Percentiles rank a stretch among this genome's conserved stretches.
Evolutionary conservation across 2,329 filamentous ascomycete species (phyloP).

Genomic region (Epichloe scottii): DNA sequence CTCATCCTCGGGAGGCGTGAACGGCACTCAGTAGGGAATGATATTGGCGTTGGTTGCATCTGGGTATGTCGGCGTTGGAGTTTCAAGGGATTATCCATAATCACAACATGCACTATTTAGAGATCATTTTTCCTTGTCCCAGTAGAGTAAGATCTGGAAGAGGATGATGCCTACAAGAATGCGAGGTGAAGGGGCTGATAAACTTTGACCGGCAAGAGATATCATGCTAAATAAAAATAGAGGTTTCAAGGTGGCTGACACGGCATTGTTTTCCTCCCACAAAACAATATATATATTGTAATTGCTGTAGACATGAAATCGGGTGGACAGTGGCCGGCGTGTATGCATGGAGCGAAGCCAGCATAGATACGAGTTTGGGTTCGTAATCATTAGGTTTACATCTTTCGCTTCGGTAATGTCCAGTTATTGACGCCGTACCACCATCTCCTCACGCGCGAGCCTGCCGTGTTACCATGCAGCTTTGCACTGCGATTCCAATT

Average conservation of each 20-base stretch:
- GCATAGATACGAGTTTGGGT: background rate
- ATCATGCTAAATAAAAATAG: background rate
- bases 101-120: background rate
- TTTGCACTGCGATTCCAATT: slow-evolving; percentile 73
- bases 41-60: slow-evolving; percentile 7
- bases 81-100: background rate
- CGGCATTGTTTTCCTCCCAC: background rate
- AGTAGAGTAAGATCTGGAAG: background rate
- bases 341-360: background rate
- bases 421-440: slow-evolving; percentile 95
- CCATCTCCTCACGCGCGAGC: slow-evolving; percentile 72
- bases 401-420: slow-evolving; percentile 50
- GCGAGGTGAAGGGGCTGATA: background rate
- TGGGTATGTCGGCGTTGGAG: slow-evolving; percentile 5
- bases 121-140: background rate
- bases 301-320: background rate
- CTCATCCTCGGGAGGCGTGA: slow-evolving; percentile 19
- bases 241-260: background rate
- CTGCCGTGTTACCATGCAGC: slow-evolving; percentile 63
- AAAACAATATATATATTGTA: background rate
- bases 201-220: background rate
- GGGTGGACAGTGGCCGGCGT: background rate
- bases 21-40: slow-evolving; percentile 15
- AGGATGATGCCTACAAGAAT: background rate
- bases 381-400: background rate